These are phyloP conservation scores for Ottelia alismoides DNA, from an alignment of 106 monocot species.

Conservation along the genomic window DNA sequence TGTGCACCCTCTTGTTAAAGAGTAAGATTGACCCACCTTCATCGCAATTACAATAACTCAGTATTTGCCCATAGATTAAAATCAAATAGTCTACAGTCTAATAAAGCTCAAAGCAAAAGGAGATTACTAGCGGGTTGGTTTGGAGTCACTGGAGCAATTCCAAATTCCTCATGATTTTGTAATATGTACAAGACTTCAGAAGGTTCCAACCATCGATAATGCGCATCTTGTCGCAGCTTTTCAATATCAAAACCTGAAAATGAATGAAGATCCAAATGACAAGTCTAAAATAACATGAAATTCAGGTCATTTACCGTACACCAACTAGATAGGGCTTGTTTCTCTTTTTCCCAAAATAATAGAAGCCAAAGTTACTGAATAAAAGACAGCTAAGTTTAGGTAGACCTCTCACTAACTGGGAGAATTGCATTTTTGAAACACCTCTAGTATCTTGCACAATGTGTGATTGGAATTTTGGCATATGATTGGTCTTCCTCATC, in stretches of 20 bases:
- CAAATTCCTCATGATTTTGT: constrained; percentile 47
- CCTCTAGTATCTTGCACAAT: no score
- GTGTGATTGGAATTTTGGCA: no score
- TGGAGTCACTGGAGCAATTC: constrained; percentile 27
- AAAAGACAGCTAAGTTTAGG: no score
- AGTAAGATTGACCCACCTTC: constrained; percentile 83
- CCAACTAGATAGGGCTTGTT: no score
- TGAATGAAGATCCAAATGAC: no score
- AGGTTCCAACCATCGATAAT: constrained; percentile 70
- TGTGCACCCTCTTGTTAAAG: constrained; percentile 59
- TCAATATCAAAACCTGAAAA: constrained; percentile 55
- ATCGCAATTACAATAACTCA: not conserved
- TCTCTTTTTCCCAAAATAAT: no score
- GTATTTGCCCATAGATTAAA: not conserved
- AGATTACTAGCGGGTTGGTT: constrained; percentile 56
- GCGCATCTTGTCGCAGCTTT: constrained; percentile 42
- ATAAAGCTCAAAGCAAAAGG: not conserved
- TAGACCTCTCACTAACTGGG: no score
- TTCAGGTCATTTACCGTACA: no score
- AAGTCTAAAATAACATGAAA: no score
- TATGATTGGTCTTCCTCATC: no score
- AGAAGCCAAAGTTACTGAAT: no score
- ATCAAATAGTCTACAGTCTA: not conserved
- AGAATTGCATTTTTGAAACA: no score
- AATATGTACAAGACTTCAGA: constrained; percentile 59